These are phyloP conservation scores for Cucumis sativus DNA, from an alignment of 306 rosid genomes.

Conservation along the genomic window Cucumber_9930_V3 NC_026661.2:17206501-17207000, in stretches of 20 bases:
- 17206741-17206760: not conserved
- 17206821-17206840: not conserved
- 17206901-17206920: constrained; percentile 20
- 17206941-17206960: not conserved
- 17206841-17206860: not conserved
- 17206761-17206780: not conserved
- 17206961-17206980: not conserved
- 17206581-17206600: not conserved
- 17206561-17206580: no score
- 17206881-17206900: constrained; percentile 51
- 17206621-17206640: not conserved
- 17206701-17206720: not conserved
- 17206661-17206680: not conserved
- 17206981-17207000: constrained; percentile 6
- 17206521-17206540: no score
- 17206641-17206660: not conserved
- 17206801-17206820: not conserved
- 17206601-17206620: no score
- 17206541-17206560: no score
- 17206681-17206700: not conserved
- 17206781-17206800: not conserved
- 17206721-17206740: not conserved
- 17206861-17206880: not conserved
- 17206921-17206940: constrained; percentile 44
- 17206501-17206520: no score